A percentile compares a stretch with the other conserved stretches of the same genome.
Evolutionary conservation across 495 filamentous ascomycete species (phyloP).

Genomic region (Polyplosphaeria fusca): DNA sequence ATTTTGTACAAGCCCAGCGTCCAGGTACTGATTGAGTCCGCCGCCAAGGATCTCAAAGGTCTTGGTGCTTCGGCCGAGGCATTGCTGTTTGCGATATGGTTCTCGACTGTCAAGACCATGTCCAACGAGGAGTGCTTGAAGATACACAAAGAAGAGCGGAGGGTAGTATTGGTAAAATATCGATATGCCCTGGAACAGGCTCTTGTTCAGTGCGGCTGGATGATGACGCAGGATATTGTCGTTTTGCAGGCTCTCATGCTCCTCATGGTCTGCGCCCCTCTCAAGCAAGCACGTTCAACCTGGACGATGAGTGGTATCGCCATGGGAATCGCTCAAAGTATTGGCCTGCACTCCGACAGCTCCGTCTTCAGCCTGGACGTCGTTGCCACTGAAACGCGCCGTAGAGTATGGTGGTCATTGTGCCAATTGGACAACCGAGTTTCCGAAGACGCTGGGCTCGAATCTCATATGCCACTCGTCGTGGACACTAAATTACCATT

Average conservation of each 20-base stretch:
- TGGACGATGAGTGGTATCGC: constrained; percentile 23
- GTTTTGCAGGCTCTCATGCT: constrained; percentile 17
- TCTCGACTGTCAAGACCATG: constrained; percentile 14
- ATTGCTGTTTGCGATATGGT: constrained; percentile 23
- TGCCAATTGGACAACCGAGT: constrained; percentile 14
- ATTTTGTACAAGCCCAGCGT: constrained; percentile 21
- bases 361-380: neutral
- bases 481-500: constrained; percentile 11
- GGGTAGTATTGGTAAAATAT: constrained; percentile 4
- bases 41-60: neutral
- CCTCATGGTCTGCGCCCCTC: constrained; percentile 5
- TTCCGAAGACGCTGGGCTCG: constrained; percentile 19
- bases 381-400: constrained; percentile 17
- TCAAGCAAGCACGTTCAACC: constrained; percentile 10
- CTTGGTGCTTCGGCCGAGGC: neutral
- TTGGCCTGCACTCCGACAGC: constrained; percentile 23
- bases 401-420: constrained; percentile 25
- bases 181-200: constrained; percentile 11
- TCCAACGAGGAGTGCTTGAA: constrained; percentile 9
- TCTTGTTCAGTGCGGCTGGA: constrained; percentile 9
- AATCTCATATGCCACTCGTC: constrained; percentile 14
- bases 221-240: constrained; percentile 16
- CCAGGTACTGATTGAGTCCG: neutral
- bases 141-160: constrained; percentile 9
- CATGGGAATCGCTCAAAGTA: constrained; percentile 15